A percentile compares a stretch with the other conserved stretches of the same genome.
These are phyloP conservation scores for Toxoplasma gondii DNA, from an alignment of 169 alveolate species.

Conservation along the genomic window DNA sequence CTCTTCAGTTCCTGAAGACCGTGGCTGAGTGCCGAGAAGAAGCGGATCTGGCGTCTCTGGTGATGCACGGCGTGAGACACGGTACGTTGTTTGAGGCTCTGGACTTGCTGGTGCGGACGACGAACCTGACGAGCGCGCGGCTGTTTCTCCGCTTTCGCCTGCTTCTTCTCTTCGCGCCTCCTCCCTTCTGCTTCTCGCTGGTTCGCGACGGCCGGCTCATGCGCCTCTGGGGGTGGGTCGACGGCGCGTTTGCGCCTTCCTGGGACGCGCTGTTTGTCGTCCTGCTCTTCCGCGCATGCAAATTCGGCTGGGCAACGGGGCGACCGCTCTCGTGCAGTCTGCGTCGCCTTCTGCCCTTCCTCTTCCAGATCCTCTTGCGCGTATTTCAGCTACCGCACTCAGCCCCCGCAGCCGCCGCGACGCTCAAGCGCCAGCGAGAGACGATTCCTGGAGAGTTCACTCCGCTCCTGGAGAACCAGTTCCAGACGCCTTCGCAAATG, in stretches of 20 bases:
- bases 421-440: not conserved
- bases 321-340: conserved; percentile 21
- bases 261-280: conserved; percentile 46
- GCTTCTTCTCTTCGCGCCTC: conserved; percentile 35
- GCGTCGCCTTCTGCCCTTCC: conserved; percentile 42
- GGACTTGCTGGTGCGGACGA: not conserved
- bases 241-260: conserved; percentile 12
- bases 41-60: not conserved
- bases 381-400: not conserved
- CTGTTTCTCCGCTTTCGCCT: conserved; percentile 25
- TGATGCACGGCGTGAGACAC: not conserved
- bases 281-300: conserved; percentile 24
- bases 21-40: not conserved
- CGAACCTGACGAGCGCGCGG: not conserved
- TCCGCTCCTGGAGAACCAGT: not conserved
- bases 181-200: not conserved
- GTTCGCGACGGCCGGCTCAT: not conserved
- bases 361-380: conserved; percentile 13
- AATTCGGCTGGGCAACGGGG: conserved; percentile 56
- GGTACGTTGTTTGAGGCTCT: not conserved
- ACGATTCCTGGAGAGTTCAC: conserved; percentile 39
- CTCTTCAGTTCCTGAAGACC: too few species aligned
- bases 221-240: conserved; percentile 20
- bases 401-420: conserved; percentile 6
- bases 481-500: not conserved